Evolutionary conservation across 805 yeast species (phyloP).

Genomic region (Candida tallmaniae): DNA sequence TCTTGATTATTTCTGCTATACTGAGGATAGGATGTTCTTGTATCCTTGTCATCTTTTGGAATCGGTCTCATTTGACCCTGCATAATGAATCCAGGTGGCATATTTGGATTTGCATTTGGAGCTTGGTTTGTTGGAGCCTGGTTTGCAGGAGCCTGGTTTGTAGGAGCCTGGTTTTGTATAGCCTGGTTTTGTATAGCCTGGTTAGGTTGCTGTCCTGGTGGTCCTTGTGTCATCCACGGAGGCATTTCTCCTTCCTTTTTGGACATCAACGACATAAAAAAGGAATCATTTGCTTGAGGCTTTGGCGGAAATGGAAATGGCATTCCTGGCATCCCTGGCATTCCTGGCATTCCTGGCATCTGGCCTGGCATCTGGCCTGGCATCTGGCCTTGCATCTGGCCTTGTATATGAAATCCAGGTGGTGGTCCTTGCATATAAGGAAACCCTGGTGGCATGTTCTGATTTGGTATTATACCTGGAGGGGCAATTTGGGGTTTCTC

Average conservation of each 20-base stretch:
- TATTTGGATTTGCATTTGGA: no score
- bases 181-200: no score
- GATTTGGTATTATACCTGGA: not conserved
- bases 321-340: conserved; percentile 3
- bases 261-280: conserved; percentile 43
- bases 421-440: conserved; percentile 5
- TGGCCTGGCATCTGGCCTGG: conserved; percentile 3
- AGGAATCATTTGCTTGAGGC: conserved; percentile 32
- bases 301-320: conserved; percentile 4
- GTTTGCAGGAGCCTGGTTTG: no score
- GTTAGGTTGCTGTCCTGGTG: conserved; percentile 1
- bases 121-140: no score
- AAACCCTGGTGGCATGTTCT: conserved; percentile 5
- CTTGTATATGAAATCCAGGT: conserved; percentile 7
- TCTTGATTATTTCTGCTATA: no score
- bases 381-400: conserved; percentile 3
- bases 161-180: no score
- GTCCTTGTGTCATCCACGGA: not conserved
- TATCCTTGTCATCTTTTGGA: no score
- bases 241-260: conserved; percentile 10
- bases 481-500: conserved; percentile 2
- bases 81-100: no score
- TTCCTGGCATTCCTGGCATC: conserved; percentile 6
- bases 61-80: no score
- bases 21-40: no score